phyloP scores from a whole-genome alignment of 257 asterid species.

The Solanum lycopersicoides region DNA sequence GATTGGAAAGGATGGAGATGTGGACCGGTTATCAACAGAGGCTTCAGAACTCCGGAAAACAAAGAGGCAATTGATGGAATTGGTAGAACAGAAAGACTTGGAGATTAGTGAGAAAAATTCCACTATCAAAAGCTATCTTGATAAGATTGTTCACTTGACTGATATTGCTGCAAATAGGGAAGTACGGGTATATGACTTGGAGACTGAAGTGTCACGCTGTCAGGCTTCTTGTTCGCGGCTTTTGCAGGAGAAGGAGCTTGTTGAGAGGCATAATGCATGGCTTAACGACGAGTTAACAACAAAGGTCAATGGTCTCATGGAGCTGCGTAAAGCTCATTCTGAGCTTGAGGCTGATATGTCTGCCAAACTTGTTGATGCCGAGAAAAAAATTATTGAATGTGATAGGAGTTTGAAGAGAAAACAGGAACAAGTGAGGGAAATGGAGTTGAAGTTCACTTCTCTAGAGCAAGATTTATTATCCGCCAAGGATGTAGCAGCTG shows the following conservation, averaged over 20 bases:
- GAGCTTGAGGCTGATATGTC: slow-evolving; percentile 81
- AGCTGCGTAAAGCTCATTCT: slow-evolving; percentile 50
- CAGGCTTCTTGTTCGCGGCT: slow-evolving; percentile 50
- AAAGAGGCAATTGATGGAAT: slow-evolving; percentile 81
- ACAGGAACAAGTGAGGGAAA: slow-evolving; percentile 58
- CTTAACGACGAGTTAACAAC: slow-evolving; percentile 77
- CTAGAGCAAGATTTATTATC: slow-evolving; percentile 63
- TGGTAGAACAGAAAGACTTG: slow-evolving; percentile 68
- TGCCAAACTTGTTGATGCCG: slow-evolving; percentile 66
- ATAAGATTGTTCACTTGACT: slow-evolving; percentile 76
- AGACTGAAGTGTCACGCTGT: slow-evolving; percentile 56
- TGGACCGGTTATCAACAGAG: slow-evolving; percentile 62
- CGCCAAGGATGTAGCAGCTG: slow-evolving; percentile 56
- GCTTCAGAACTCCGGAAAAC: slow-evolving; percentile 64
- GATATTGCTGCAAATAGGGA: slow-evolving; percentile 61
- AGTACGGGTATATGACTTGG: slow-evolving; percentile 54
- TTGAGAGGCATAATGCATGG: slow-evolving; percentile 88
- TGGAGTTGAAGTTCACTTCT: slow-evolving; percentile 72
- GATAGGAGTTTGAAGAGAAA: slow-evolving; percentile 42
- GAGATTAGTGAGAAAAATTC: slow-evolving; percentile 79
- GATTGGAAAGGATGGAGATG: slow-evolving; percentile 75
- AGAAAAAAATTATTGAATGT: slow-evolving; percentile 47
- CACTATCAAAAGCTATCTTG: slow-evolving; percentile 72
- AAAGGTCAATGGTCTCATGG: slow-evolving; percentile 51
- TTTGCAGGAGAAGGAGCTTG: slow-evolving; percentile 87